Evolutionary conservation across 768 basidiomycete species (phyloP).

Genomic region (Hemileccinum rubropunctum): DNA sequence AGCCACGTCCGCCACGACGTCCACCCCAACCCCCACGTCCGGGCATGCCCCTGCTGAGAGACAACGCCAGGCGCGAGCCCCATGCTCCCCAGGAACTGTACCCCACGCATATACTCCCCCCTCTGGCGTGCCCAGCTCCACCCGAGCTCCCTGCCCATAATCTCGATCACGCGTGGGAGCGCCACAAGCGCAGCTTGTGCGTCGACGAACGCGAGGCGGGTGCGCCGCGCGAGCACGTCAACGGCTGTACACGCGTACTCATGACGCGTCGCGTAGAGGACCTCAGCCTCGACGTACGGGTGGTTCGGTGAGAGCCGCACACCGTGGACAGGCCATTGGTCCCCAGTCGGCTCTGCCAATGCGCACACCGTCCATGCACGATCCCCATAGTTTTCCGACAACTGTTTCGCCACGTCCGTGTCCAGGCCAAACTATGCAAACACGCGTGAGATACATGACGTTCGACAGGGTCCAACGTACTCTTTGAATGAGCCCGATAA

Average conservation of each 20-base stretch:
- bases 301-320: constrained; percentile 66
- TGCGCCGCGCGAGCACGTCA: constrained; percentile 90
- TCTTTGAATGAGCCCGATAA: constrained; percentile 90
- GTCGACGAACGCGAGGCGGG: constrained; percentile 93
- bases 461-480: constrained; percentile 38
- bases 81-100: constrained; percentile 80
- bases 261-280: constrained; percentile 80
- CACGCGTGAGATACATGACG: neutral
- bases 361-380: constrained; percentile 93
- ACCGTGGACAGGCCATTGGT: constrained; percentile 85
- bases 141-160: constrained; percentile 82
- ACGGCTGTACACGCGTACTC: constrained; percentile 93
- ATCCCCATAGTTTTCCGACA: constrained; percentile 94
- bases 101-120: constrained; percentile 55
- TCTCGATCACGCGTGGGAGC: constrained; percentile 84
- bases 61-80: constrained; percentile 60
- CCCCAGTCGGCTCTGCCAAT: constrained; percentile 73
- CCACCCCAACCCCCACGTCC: too few relatives aligned
- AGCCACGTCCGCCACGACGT: constrained; percentile 16
- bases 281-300: constrained; percentile 92
- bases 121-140: constrained; percentile 66
- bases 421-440: constrained; percentile 77
- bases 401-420: constrained; percentile 88
- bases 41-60: neutral
- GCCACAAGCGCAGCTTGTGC: constrained; percentile 79